Conservation (phyloP, 306 rosid species). For the Prunus fruticosa region DNA sequence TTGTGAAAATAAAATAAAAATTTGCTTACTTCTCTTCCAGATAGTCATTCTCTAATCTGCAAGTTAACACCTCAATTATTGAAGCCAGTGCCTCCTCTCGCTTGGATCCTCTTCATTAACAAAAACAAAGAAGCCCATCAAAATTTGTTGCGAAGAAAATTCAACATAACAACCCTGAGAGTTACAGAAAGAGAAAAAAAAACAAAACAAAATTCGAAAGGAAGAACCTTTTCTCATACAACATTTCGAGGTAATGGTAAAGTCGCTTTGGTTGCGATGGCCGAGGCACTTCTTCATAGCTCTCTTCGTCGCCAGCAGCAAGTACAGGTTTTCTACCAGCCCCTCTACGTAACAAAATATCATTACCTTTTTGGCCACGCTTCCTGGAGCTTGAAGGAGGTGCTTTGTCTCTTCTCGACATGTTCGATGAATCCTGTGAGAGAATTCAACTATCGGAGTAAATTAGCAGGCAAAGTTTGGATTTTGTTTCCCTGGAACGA, state of each 20-base stretch:
- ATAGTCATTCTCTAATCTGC: not conserved
- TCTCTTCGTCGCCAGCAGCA: not conserved
- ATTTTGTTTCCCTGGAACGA: not conserved
- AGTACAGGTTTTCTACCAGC: not conserved
- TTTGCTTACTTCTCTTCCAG: slow-evolving; percentile 24
- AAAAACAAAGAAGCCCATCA: slow-evolving; percentile 9
- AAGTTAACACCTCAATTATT: slow-evolving; percentile 10
- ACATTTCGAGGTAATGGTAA: not conserved
- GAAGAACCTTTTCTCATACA: slow-evolving; percentile 17
- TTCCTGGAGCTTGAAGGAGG: not conserved
- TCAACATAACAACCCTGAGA: not conserved
- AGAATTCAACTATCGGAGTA: not conserved
- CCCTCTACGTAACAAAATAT: not conserved
- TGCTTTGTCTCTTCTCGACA: not conserved
- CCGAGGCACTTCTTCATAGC: not conserved
- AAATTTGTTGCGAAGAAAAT: not conserved
- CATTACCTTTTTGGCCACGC: not conserved
- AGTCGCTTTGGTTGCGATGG: not conserved
- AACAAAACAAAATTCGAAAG: not conserved
- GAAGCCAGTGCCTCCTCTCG: slow-evolving; percentile 26
- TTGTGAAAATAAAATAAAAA: not conserved
- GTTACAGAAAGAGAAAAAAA: not conserved
- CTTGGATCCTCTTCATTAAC: slow-evolving; percentile 19
- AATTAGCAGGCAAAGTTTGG: not conserved
- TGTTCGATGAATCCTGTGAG: not conserved